A percentile compares a stretch with the other conserved stretches of the same genome.
Evolutionary conservation across 371 early-diverging fungal species (phyloP).

Genomic region (Gilbertella persicaria): DNA sequence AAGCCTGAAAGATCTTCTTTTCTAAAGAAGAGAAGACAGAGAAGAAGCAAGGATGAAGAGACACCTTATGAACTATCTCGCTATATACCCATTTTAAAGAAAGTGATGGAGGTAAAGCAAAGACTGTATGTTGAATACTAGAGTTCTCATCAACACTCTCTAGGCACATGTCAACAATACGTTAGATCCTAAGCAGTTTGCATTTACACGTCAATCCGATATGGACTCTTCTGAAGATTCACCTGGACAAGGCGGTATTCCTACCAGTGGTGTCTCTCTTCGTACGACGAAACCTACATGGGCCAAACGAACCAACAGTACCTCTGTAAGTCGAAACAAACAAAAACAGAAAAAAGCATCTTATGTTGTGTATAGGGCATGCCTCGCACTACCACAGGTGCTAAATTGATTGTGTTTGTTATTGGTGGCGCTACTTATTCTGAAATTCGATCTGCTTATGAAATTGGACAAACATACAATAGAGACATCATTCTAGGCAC

Average conservation of each 20-base stretch:
- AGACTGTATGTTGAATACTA: neutral
- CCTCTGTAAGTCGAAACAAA: constrained; percentile 9
- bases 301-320: constrained; percentile 32
- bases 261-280: constrained; percentile 49
- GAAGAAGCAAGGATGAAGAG: constrained; percentile 33
- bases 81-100: constrained; percentile 65
- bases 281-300: constrained; percentile 52
- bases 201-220: constrained; percentile 57
- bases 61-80: constrained; percentile 69
- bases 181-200: constrained; percentile 55
- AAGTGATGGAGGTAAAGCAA: constrained; percentile 44
- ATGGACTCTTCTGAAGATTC: constrained; percentile 47
- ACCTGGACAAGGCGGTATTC: constrained; percentile 28
- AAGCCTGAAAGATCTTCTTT: constrained; percentile 32
- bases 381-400: constrained; percentile 24
- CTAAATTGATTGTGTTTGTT: constrained; percentile 72
- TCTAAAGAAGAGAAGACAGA: constrained; percentile 33
- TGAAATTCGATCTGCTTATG: constrained; percentile 88
- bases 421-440: constrained; percentile 92
- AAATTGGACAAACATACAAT: constrained; percentile 66
- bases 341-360: neutral
- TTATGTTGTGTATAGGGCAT: constrained; percentile 14
- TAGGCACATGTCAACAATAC: constrained; percentile 58
- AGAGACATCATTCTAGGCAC: constrained; percentile 86
- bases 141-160: neutral